Evolutionary conservation across 2,329 filamentous ascomycete species (phyloP), one percentile per base, ranked within the genome.

Genomic region (Alternaria atra): DNA sequence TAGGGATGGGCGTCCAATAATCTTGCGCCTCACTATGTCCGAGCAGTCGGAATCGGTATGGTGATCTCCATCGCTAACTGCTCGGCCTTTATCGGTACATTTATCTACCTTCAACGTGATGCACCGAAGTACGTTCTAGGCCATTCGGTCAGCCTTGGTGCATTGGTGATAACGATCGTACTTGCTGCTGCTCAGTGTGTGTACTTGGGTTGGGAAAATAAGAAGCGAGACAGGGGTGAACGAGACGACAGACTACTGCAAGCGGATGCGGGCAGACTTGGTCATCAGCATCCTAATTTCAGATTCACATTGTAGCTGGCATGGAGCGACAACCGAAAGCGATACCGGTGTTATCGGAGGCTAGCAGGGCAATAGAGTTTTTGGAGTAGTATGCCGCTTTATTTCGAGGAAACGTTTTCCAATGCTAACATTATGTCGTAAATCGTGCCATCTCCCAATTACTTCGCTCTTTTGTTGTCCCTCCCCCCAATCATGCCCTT

Each of bases 21-120:
- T 57, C 71, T 82, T 39, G 73, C 73, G 13, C 86, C 86, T 2
- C 85, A 87, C 71, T 88, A 86, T 71, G 88, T 88, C 73, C 80
- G 85, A 32, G 80, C 83, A 1, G 80, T 87, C 37, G 80, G 81
- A 2, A 78, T 83, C 0, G 85, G 84, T 4, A 80, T 86, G 82
- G 78, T 62, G 68, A 80, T 58, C 9, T 69, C 64, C 43, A 77
- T 85, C 39, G 85, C 84, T 4, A 86, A 86, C 66, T 72, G 81
- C 32, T 80, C 78, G 0, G 85, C 84, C 2, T 83, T 86, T 54
- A 78, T 86, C 27, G 82, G 82, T 1, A 81, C 79, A 17, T 86
- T 86, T 62, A 80, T 85, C 47, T 87, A 83, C 65, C 64, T 85
- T 43, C 69, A 77, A 37, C 69, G 69, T 4, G 82, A 87, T 69